A percentile compares a stretch with the other conserved stretches of the same genome.
phyloP scores from a whole-genome alignment of 257 asterid species.

The Plantago elongata region DNA sequence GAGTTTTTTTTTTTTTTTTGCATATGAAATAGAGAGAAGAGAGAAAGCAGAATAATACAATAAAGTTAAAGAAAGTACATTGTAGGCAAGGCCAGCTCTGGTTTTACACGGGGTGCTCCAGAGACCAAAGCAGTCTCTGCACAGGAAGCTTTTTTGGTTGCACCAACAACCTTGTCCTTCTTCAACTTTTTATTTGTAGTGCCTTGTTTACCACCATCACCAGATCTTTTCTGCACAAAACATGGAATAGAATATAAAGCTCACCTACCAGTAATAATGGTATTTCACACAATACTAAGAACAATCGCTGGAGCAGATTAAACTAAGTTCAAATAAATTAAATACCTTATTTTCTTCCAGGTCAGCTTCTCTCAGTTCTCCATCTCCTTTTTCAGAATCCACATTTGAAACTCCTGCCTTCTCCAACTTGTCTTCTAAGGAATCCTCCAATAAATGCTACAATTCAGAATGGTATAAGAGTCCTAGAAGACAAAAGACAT shows the following conservation, averaged over 20 bases:
- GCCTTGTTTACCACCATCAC: constrained; percentile 79
- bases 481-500: constrained; percentile 9
- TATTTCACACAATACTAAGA: not conserved
- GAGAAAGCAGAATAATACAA: constrained; percentile 11
- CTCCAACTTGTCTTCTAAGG: constrained; percentile 84
- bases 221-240: constrained; percentile 56
- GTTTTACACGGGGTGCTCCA: constrained; percentile 83
- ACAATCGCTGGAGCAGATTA: not conserved
- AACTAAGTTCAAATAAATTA: not conserved
- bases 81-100: constrained; percentile 77
- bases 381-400: constrained; percentile 74
- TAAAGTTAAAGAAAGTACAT: constrained; percentile 43
- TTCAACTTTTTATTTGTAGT: constrained; percentile 60
- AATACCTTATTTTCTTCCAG: constrained; percentile 80
- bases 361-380: constrained; percentile 75
- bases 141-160: constrained; percentile 73
- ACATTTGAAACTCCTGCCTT: constrained; percentile 51
- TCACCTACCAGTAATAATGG: constrained; percentile 12
- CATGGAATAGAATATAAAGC: constrained; percentile 17
- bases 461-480: constrained; percentile 26
- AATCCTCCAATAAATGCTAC: constrained; percentile 88
- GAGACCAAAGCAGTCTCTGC: constrained; percentile 52
- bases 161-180: constrained; percentile 73
- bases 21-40: not conserved
- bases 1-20: too few species aligned